Evolutionary conservation across 1,284 basidiomycete genomes (phyloP).

Genomic region (Phaffia rhodozyma): DNA sequence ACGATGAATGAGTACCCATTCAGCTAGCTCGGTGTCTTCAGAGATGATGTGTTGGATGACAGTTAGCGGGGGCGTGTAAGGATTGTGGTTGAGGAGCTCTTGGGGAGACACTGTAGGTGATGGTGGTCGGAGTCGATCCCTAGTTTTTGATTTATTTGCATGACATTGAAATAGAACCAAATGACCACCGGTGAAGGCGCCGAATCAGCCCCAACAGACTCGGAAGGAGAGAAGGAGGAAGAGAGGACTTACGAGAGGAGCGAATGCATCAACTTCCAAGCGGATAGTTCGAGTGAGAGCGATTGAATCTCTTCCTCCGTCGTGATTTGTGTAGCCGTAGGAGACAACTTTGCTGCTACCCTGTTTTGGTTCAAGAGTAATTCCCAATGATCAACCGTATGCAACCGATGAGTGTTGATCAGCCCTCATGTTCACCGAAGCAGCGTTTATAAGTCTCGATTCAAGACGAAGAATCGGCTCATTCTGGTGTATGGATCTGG

Average conservation of each 20-base stretch:
- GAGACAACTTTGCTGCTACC: no score
- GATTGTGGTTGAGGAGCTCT: conserved; percentile 10
- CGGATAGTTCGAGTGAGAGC: conserved; percentile 10
- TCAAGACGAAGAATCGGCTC: background rate
- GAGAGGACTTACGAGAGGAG: conserved; percentile 11
- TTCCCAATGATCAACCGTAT: no score
- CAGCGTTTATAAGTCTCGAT: background rate
- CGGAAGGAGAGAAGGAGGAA: background rate
- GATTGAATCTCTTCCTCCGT: conserved; percentile 6
- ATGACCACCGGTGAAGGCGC: no score
- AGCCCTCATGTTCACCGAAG: no score
- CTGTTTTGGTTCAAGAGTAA: no score
- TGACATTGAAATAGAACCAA: no score
- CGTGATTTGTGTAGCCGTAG: background rate
- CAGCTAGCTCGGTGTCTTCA: conserved; percentile 13
- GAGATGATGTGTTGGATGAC: conserved; percentile 18
- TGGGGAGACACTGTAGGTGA: background rate
- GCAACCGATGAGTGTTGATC: no score
- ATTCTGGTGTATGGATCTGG: background rate
- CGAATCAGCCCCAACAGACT: no score
- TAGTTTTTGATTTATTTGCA: background rate
- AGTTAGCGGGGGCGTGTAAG: conserved; percentile 17
- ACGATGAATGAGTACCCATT: conserved; percentile 7
- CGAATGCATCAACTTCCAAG: conserved; percentile 11
- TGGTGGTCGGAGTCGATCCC: conserved; percentile 8